A percentile compares a stretch with the other conserved stretches of the same genome.
Conservation (phyloP, 805 yeast genomes). For the Pichia ethanolica region DNA sequence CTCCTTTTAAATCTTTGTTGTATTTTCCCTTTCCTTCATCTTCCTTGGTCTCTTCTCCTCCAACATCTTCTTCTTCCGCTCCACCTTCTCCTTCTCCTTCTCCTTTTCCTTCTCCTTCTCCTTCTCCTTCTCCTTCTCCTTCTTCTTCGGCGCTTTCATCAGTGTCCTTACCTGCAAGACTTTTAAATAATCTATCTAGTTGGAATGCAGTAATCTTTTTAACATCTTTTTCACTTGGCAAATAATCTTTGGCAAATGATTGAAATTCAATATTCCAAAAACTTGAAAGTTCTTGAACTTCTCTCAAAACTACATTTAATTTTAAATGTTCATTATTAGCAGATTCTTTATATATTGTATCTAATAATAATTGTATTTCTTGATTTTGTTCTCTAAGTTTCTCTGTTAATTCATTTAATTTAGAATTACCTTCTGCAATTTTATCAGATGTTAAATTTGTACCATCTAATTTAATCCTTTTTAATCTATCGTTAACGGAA, state of each 20-base stretch:
- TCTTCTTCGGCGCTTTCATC: constrained; percentile 9
- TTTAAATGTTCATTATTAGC: constrained; percentile 60
- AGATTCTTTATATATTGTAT: constrained; percentile 46
- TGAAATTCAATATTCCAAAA: constrained; percentile 81
- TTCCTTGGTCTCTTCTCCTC: too few species aligned
- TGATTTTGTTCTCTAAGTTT: constrained; percentile 45
- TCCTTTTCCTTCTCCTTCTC: too few species aligned
- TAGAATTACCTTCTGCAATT: constrained; percentile 57
- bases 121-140: constrained; percentile 1
- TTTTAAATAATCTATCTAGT: constrained; percentile 64
- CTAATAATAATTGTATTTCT: constrained; percentile 37
- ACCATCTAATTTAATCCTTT: constrained; percentile 70
- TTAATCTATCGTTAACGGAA: constrained; percentile 62
- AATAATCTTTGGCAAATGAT: constrained; percentile 66
- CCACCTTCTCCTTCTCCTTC: too few species aligned
- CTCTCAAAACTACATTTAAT: constrained; percentile 61
- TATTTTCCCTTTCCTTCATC: too few species aligned
- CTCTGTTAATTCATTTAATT: constrained; percentile 50
- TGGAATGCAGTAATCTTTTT: constrained; percentile 86
- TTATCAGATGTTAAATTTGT: constrained; percentile 52
- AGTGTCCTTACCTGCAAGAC: constrained; percentile 13
- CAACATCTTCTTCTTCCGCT: constrained; percentile 10
- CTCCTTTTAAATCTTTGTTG: too few species aligned
- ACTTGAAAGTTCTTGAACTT: constrained; percentile 74
- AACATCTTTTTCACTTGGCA: constrained; percentile 91